These are phyloP conservation scores for Tolypocladium sp. DNA, from an alignment of 2,329 filamentous ascomycete species.

Conservation along the genomic window DNA sequence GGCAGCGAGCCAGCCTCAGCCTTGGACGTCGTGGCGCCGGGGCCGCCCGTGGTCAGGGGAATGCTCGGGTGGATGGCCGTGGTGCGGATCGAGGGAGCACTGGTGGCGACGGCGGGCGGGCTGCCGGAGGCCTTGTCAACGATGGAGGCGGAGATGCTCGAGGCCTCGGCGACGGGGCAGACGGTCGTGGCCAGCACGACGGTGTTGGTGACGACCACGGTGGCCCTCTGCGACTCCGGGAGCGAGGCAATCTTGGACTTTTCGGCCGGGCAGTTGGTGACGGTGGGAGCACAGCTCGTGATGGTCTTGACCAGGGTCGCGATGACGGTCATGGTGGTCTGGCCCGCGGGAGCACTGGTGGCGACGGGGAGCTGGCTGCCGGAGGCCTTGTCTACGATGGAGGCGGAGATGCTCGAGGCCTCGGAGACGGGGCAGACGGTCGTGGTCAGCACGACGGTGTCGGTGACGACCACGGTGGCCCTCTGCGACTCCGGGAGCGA, in stretches of 20 bases:
- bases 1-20: conserved; percentile 2
- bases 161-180: conserved; percentile 35
- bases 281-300: conserved; percentile 46
- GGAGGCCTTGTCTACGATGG: conserved; percentile 24
- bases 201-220: conserved; percentile 27
- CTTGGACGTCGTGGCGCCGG: conserved; percentile 8
- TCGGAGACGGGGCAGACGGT: conserved; percentile 37
- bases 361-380: conserved; percentile 7
- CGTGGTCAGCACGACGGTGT: too few relatives aligned
- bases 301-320: conserved; percentile 47
- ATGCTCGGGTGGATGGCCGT: conserved; percentile 4
- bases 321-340: conserved; percentile 39
- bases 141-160: conserved; percentile 29
- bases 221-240: conserved; percentile 23
- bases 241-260: conserved; percentile 22
- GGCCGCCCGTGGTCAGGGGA: conserved; percentile 27
- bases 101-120: conserved; percentile 27
- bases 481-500: too few relatives aligned
- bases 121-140: conserved; percentile 25
- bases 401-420: conserved; percentile 29
- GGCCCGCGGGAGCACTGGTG: conserved; percentile 5
- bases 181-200: conserved; percentile 30
- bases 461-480: too few relatives aligned
- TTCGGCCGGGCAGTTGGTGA: conserved; percentile 44
- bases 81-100: conserved; percentile 8